A percentile compares a stretch with the other conserved stretches of the same genome.
phyloP scores from a whole-genome alignment of 2,329 filamentous ascomycete genomes.

The Fusarium veterinarium region DNA sequence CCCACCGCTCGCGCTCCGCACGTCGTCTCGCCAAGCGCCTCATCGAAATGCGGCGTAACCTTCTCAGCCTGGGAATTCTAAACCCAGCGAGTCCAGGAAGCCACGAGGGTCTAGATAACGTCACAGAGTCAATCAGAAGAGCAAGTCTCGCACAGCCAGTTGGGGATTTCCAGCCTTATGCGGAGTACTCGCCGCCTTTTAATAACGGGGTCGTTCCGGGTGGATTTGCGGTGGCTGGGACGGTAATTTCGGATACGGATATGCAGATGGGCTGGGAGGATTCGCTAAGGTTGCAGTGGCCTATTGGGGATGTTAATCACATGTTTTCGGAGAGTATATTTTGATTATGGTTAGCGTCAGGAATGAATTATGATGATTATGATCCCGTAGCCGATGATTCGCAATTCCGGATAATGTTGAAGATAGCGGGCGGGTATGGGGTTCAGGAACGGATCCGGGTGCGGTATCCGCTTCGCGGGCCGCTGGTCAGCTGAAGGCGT shows the following conservation, averaged over 20 bases:
- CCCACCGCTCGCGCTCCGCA: conserved; percentile 6
- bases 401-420: neutral
- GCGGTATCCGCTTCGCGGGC: neutral
- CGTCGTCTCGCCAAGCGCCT: conserved; percentile 20
- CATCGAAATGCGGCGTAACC: conserved; percentile 19
- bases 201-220: neutral
- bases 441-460: neutral
- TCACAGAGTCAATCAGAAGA: conserved; percentile 14
- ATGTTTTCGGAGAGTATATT: conserved; percentile 33
- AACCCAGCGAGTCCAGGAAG: conserved; percentile 3
- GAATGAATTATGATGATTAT: neutral
- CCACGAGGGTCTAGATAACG: conserved; percentile 9
- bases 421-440: conserved; percentile 2
- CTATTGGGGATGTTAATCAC: conserved; percentile 29
- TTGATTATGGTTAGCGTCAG: neutral
- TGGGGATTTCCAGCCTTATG: neutral
- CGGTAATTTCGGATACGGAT: conserved; percentile 20
- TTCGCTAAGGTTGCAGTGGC: conserved; percentile 25
- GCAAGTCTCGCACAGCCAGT: conserved; percentile 7
- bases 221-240: neutral
- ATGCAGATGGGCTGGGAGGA: conserved; percentile 32
- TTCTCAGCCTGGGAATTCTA: conserved; percentile 14
- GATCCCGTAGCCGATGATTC: neutral
- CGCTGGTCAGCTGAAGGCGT: neutral
- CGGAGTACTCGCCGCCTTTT: conserved; percentile 20